A percentile compares a stretch with the other conserved stretches of the same genome.
Evolutionary conservation across 257 asterid genomes (phyloP).

Genomic region (Solanum sejunctum): DNA sequence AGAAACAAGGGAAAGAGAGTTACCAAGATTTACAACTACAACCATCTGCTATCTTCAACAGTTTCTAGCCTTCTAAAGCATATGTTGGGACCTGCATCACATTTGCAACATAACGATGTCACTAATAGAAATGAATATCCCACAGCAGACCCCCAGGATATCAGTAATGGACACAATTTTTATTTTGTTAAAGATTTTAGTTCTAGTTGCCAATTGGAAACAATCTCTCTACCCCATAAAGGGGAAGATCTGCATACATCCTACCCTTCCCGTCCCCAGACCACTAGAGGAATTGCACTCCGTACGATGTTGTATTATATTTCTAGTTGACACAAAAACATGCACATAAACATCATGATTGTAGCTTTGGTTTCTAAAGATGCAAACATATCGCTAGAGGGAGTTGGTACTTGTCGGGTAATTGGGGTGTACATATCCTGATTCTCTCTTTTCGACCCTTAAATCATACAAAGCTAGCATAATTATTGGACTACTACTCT

Average conservation of each 20-base stretch:
- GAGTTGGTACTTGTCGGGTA: not conserved
- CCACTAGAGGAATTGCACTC: not conserved
- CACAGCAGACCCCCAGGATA: not conserved
- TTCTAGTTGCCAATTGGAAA: not conserved
- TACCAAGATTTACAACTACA: not conserved
- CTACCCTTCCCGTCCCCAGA: not conserved
- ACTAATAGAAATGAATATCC: not conserved
- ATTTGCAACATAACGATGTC: not conserved
- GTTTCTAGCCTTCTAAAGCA: constrained; percentile 54
- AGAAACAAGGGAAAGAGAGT: not conserved
- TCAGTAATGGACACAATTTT: not conserved
- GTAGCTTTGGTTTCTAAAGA: not conserved
- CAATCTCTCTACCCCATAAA: not conserved
- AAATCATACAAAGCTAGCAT: not conserved
- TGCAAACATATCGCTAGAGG: not conserved
- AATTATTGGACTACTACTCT: not conserved
- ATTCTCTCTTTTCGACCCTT: not conserved
- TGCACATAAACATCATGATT: not conserved
- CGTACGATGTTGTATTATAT: not conserved
- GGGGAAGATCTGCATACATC: not conserved
- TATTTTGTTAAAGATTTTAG: not conserved
- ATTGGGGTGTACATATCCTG: not conserved
- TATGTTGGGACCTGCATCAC: constrained; percentile 51
- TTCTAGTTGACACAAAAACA: not conserved
- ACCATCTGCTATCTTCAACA: constrained; percentile 6